These are phyloP conservation scores for Canna indica DNA, from an alignment of 176 grass and related monocot species.

Conservation along the genomic window DNA sequence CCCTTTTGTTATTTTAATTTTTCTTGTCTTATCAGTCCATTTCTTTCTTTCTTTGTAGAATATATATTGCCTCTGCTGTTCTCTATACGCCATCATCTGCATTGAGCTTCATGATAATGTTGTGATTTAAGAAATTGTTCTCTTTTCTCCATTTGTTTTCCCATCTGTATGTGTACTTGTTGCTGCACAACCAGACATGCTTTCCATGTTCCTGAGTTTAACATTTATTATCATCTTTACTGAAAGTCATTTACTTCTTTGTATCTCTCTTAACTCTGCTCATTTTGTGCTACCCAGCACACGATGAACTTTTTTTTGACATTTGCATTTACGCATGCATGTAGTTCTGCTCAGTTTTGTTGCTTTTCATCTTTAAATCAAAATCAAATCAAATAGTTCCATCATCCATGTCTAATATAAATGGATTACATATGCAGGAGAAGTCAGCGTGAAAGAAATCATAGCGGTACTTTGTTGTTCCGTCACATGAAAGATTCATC, in stretches of 20 bases:
- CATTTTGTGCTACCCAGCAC: no score
- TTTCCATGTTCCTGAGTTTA: neutral
- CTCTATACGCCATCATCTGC: neutral
- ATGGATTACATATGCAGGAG: conserved; percentile 50
- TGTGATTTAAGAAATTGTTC: neutral
- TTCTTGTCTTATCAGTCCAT: neutral
- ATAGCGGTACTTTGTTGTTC: conserved; percentile 61
- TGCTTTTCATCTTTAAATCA: neutral
- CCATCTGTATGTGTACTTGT: neutral
- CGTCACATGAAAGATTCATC: conserved; percentile 50
- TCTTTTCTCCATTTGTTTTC: neutral
- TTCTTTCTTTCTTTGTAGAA: neutral
- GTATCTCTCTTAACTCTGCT: no score
- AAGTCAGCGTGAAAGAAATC: conserved; percentile 47
- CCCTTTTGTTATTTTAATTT: neutral
- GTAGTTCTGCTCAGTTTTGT: neutral
- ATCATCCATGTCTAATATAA: neutral
- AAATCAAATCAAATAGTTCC: neutral
- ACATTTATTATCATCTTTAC: neutral
- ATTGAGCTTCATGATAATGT: neutral
- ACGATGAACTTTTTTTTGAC: no score
- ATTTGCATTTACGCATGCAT: neutral
- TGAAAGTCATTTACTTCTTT: neutral
- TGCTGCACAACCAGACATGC: neutral
- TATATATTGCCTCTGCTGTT: neutral